Percentiles rank a stretch among this genome's conserved stretches.
Conservation (phyloP, 139 green algal species). For the Penium margaritaceum region DNA sequence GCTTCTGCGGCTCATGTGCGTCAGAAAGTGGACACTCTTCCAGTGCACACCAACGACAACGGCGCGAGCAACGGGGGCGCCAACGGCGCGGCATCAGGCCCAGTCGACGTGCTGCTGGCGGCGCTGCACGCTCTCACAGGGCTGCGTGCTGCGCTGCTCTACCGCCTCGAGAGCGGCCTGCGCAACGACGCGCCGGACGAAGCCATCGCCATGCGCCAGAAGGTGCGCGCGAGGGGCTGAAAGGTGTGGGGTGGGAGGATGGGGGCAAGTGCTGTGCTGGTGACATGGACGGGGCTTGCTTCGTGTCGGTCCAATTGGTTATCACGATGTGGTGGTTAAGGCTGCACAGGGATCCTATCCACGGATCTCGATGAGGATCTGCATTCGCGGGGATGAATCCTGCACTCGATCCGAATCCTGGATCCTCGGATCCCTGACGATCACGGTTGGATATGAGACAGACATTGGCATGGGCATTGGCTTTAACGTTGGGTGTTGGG, state of each 20-base stretch:
- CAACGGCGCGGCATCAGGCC: too few relatives aligned
- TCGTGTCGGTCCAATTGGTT: neutral
- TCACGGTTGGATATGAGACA: too few relatives aligned
- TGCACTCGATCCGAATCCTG: too few relatives aligned
- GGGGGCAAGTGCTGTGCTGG: neutral
- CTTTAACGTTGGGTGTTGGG: neutral
- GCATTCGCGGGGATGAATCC: too few relatives aligned
- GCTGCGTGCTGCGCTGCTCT: conserved; percentile 25
- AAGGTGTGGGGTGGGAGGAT: neutral
- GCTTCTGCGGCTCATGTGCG: too few relatives aligned
- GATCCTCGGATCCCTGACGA: too few relatives aligned
- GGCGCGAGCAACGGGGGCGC: too few relatives aligned
- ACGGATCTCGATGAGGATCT: too few relatives aligned
- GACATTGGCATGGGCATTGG: neutral
- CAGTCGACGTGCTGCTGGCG: conserved; percentile 23
- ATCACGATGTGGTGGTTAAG: neutral
- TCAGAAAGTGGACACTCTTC: too few relatives aligned
- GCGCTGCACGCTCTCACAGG: conserved; percentile 34
- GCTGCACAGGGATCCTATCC: neutral
- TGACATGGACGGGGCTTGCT: neutral
- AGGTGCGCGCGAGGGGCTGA: conserved; percentile 20
- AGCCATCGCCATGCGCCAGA: conserved; percentile 69
- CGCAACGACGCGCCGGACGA: conserved; percentile 84
- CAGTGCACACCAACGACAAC: too few relatives aligned
- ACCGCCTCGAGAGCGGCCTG: conserved; percentile 56